A percentile compares a stretch with the other conserved stretches of the same genome.
phyloP scores from a whole-genome alignment of 225 moss, liverwort and hornwort genomes.

The Pseudisothecium myosuroides region DNA sequence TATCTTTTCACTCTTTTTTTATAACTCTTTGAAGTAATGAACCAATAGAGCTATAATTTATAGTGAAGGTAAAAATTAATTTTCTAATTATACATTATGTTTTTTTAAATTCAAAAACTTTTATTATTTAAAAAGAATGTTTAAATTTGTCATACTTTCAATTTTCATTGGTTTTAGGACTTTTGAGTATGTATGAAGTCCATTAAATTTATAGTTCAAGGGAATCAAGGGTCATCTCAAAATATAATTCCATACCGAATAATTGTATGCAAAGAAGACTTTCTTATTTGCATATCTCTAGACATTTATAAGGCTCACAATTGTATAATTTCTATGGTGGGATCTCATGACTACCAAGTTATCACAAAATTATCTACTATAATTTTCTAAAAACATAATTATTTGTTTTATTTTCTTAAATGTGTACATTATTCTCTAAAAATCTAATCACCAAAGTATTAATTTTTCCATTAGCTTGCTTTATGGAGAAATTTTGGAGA shows the following conservation, averaged over 20 bases:
- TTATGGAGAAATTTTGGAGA: neutral
- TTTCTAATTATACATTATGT: neutral
- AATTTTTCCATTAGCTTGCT: neutral
- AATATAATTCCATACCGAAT: neutral
- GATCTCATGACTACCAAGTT: neutral
- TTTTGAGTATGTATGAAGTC: neutral
- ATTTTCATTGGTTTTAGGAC: no score
- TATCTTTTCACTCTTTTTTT: accelerated
- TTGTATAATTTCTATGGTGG: no score
- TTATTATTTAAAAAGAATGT: no score
- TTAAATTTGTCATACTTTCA: neutral
- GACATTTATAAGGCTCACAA: neutral
- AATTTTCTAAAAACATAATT: neutral
- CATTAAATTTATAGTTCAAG: neutral
- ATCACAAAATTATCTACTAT: neutral
- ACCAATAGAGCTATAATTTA: neutral
- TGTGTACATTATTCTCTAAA: neutral
- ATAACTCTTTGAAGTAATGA: neutral
- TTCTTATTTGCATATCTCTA: neutral
- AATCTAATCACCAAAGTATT: neutral
- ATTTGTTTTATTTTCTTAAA: no score
- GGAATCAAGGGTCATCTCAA: neutral
- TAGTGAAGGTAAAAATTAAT: neutral
- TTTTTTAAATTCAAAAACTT: no score
- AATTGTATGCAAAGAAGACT: neutral